Percentiles rank a stretch among this genome's conserved stretches.
Evolutionary conservation across 352 stramenopile genomes (phyloP).

Genomic region (Phytophthora hibernalis): DNA sequence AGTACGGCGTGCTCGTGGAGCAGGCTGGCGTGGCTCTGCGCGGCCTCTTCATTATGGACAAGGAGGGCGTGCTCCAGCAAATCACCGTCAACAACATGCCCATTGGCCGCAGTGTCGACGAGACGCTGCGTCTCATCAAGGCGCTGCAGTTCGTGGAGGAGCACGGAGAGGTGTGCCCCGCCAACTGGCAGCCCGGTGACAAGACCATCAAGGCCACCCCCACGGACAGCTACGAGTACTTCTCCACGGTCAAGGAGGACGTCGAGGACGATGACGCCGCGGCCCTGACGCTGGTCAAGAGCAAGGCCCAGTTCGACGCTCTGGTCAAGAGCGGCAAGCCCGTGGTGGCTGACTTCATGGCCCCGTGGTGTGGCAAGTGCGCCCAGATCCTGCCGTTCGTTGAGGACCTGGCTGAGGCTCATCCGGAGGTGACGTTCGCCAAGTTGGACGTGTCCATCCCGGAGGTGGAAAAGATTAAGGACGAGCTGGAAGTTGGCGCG

Average conservation of each 20-base stretch:
- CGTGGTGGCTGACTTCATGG: slow-evolving; percentile 85
- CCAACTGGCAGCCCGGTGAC: slow-evolving; percentile 93
- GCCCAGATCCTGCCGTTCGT: slow-evolving; percentile 84
- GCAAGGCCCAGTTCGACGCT: slow-evolving; percentile 65
- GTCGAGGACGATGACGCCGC: slow-evolving; percentile 49
- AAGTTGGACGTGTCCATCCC: slow-evolving; percentile 80
- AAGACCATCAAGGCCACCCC: slow-evolving; percentile 91
- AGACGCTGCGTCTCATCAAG: slow-evolving; percentile 93
- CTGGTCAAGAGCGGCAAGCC: slow-evolving; percentile 75
- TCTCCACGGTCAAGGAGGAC: slow-evolving; percentile 72
- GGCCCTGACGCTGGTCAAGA: slow-evolving; percentile 62
- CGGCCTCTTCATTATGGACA: slow-evolving; percentile 95
- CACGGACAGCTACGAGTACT: slow-evolving; percentile 86
- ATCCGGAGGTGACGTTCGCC: slow-evolving; percentile 78
- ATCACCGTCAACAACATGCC: slow-evolving; percentile 94
- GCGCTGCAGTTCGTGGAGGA: slow-evolving; percentile 94
- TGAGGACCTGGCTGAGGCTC: slow-evolving; percentile 66
- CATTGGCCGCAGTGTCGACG: slow-evolving; percentile 92
- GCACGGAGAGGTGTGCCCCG: slow-evolving; percentile 93
- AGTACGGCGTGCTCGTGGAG: slow-evolving; percentile 93
- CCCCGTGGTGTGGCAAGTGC: slow-evolving; percentile 90
- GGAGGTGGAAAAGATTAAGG: slow-evolving; percentile 79
- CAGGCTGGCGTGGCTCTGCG: slow-evolving; percentile 87
- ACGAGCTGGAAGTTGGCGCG: slow-evolving; percentile 72
- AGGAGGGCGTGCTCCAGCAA: slow-evolving; percentile 86